Conservation (phyloP, 1,139 yeast species). For the Williopsis jadinii region DNA sequence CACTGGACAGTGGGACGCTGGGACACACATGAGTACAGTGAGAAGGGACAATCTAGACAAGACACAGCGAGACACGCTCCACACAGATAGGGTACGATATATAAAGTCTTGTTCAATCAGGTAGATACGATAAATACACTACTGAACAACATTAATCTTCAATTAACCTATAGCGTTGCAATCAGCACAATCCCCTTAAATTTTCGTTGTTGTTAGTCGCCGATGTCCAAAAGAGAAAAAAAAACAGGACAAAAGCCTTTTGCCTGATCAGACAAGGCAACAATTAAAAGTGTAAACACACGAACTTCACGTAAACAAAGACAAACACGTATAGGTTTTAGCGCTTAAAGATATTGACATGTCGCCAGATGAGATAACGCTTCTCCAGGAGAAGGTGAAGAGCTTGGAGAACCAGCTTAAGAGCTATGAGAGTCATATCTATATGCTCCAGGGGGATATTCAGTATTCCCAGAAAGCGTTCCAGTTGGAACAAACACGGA, state of each 20-base stretch:
- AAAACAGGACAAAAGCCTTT: too few species aligned
- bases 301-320: too few species aligned
- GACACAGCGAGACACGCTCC: background rate
- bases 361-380: slow-evolving; percentile 15
- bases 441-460: slow-evolving; percentile 18
- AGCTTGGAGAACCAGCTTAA: slow-evolving; percentile 18
- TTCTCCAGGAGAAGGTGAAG: slow-evolving; percentile 19
- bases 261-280: too few species aligned
- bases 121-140: background rate
- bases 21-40: background rate
- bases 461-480: slow-evolving; percentile 19
- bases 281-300: too few species aligned
- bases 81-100: too few species aligned
- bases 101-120: background rate
- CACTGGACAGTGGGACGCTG: background rate
- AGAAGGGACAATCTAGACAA: background rate
- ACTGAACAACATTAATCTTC: too few species aligned
- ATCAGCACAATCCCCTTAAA: too few species aligned
- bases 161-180: too few species aligned
- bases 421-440: slow-evolving; percentile 19
- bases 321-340: too few species aligned
- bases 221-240: too few species aligned
- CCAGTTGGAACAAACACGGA: slow-evolving; percentile 19
- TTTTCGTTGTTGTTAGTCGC: too few species aligned
- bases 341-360: background rate